Percentiles rank a stretch among this genome's conserved stretches.
Conservation (phyloP, 2,329 filamentous ascomycete species). For the Paecilomyces dactylethromorphus region DNA sequence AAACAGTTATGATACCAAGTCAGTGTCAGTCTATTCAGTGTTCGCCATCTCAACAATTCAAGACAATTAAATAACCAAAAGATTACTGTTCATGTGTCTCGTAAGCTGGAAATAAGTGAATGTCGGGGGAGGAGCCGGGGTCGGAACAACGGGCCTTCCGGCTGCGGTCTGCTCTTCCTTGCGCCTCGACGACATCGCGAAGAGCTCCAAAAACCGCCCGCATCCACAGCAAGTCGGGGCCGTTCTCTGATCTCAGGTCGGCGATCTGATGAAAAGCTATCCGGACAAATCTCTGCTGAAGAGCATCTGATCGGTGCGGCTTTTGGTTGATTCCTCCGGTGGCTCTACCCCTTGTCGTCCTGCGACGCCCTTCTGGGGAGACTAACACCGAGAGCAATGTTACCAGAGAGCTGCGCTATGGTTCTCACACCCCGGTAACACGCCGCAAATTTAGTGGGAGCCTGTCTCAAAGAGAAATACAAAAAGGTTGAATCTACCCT, state of each 20-base stretch:
- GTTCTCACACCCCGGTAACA: not conserved
- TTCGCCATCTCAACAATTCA: not conserved
- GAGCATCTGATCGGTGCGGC: not conserved
- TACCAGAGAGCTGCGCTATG: not conserved
- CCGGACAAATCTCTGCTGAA: not conserved
- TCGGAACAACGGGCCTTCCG: not conserved
- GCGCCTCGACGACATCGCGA: not conserved
- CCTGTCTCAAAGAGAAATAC: not conserved
- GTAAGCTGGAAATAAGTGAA: not conserved
- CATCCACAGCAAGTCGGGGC: not conserved
- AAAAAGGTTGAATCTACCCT: not conserved
- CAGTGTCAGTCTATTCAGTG: not conserved
- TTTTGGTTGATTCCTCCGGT: not conserved
- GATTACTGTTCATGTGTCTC: not conserved
- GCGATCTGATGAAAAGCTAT: not conserved
- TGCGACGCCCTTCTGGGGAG: not conserved
- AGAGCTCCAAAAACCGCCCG: not conserved
- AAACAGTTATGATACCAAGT: not conserved
- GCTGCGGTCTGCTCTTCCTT: not conserved
- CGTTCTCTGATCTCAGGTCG: not conserved
- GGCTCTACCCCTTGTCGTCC: not conserved
- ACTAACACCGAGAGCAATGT: not conserved
- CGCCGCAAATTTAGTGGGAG: not conserved
- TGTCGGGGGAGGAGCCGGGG: not conserved
- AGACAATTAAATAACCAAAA: not conserved